phyloP scores from a whole-genome alignment of 2,329 filamentous ascomycete species.

The Penicillium sp. region DNA sequence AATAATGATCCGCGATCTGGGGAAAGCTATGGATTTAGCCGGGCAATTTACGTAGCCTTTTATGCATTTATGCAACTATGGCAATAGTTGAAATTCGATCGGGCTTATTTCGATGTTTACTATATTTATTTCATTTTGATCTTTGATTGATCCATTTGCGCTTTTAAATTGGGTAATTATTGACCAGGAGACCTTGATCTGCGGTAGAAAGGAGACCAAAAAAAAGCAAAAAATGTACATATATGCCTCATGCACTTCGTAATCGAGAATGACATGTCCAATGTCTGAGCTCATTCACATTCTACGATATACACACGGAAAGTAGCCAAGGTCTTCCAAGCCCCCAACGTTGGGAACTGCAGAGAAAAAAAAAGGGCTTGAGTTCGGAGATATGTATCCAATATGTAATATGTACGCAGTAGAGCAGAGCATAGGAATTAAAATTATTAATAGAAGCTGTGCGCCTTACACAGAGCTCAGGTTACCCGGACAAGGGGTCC shows the following conservation, averaged over 20 bases:
- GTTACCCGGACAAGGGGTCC: constrained; percentile 2
- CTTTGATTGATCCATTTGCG: not conserved
- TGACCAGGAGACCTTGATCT: not conserved
- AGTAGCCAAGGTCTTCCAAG: not conserved
- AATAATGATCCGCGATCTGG: constrained; percentile 4
- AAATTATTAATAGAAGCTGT: constrained; percentile 10
- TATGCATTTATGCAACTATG: not conserved
- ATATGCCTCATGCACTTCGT: constrained; percentile 4
- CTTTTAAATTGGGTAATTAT: not conserved
- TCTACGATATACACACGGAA: not conserved
- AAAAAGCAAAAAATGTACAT: not conserved
- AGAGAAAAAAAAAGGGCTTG: not conserved
- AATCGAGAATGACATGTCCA: constrained; percentile 1
- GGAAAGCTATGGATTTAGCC: constrained; percentile 8
- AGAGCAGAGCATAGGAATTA: constrained; percentile 2
- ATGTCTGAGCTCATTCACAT: not conserved
- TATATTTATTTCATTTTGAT: not conserved
- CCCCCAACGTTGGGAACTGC: constrained; percentile 11
- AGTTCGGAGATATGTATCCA: not conserved
- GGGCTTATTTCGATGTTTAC: not conserved
- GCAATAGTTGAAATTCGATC: not conserved
- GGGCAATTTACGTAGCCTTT: not conserved
- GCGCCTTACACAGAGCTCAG: constrained; percentile 2
- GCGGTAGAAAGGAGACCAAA: not conserved
- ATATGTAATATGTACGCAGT: constrained; percentile 4